Percentiles rank a stretch among this genome's conserved stretches.
phyloP scores from a whole-genome alignment of 768 basidiomycete species.

The Russula sp. region DNA sequence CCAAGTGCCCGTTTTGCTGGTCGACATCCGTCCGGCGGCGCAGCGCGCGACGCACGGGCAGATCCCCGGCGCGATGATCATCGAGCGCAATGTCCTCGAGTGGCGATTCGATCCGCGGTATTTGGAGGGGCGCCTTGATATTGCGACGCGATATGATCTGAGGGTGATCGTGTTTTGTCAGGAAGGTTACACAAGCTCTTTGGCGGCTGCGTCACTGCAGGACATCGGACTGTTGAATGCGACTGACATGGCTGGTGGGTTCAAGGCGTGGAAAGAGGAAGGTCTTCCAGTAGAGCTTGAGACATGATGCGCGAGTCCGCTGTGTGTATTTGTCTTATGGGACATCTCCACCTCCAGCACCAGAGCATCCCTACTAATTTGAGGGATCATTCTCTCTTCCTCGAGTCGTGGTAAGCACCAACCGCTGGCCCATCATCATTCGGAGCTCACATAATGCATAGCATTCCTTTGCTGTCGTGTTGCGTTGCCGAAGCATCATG shows the following conservation, averaged over 20 bases:
- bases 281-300: constrained; percentile 45
- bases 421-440: neutral
- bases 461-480: neutral
- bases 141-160: constrained; percentile 72
- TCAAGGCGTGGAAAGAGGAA: constrained; percentile 62
- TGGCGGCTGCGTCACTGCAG: constrained; percentile 64
- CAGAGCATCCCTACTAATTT: neutral
- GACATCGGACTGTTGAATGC: constrained; percentile 66
- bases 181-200: constrained; percentile 65
- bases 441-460: constrained; percentile 3
- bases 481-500: neutral
- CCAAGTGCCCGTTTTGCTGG: constrained; percentile 64
- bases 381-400: neutral
- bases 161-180: constrained; percentile 70
- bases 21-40: constrained; percentile 66
- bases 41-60: constrained; percentile 53
- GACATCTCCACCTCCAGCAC: neutral
- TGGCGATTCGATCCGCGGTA: constrained; percentile 75
- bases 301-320: neutral
- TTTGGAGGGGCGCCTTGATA: constrained; percentile 45
- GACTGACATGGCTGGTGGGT: constrained; percentile 75
- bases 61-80: constrained; percentile 61
- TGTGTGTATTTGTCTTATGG: neutral
- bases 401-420: constrained; percentile 4
- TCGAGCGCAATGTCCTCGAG: constrained; percentile 74